Conservation (phyloP, 106 monocot genomes). For the Acorus gramineus region DNA sequence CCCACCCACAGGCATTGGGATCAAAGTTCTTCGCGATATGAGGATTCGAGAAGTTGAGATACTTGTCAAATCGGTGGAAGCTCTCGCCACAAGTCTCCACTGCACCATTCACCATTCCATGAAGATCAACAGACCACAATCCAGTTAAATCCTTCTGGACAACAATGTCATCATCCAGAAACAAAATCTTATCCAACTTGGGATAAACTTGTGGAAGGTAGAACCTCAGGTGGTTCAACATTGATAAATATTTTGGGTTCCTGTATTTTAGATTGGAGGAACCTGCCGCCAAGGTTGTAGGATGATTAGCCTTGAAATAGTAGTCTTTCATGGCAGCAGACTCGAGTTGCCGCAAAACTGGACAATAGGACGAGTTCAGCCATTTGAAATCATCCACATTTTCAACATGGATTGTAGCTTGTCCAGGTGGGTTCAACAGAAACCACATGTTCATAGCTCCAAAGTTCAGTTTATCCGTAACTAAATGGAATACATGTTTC, state of each 20-base stretch:
- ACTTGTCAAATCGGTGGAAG: conserved; percentile 62
- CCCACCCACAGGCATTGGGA: conserved; percentile 63
- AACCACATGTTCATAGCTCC: conserved; percentile 80
- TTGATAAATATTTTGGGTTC: conserved; percentile 69
- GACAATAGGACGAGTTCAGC: conserved; percentile 64
- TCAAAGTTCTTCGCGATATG: conserved; percentile 53
- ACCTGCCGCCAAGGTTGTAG: conserved; percentile 36
- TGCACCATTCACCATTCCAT: conserved; percentile 65
- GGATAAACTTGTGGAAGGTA: conserved; percentile 69
- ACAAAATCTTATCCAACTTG: conserved; percentile 59
- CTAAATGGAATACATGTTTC: conserved; percentile 59
- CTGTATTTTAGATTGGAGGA: conserved; percentile 62
- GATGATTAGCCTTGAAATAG: conserved; percentile 55
- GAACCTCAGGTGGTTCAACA: conserved; percentile 68
- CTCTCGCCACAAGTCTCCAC: conserved; percentile 64
- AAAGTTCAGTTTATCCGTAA: conserved; percentile 67
- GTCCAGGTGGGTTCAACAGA: conserved; percentile 57
- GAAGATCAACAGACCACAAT: conserved; percentile 51
- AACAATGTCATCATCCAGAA: conserved; percentile 72
- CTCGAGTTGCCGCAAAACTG: conserved; percentile 52
- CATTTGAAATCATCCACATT: conserved; percentile 62
- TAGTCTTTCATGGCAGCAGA: conserved; percentile 58
- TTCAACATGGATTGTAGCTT: conserved; percentile 59
- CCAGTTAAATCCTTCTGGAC: conserved; percentile 58
- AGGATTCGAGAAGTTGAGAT: conserved; percentile 62